Conservation (phyloP, 495 filamentous ascomycete species). For the Aspergillus hancockii region DNA sequence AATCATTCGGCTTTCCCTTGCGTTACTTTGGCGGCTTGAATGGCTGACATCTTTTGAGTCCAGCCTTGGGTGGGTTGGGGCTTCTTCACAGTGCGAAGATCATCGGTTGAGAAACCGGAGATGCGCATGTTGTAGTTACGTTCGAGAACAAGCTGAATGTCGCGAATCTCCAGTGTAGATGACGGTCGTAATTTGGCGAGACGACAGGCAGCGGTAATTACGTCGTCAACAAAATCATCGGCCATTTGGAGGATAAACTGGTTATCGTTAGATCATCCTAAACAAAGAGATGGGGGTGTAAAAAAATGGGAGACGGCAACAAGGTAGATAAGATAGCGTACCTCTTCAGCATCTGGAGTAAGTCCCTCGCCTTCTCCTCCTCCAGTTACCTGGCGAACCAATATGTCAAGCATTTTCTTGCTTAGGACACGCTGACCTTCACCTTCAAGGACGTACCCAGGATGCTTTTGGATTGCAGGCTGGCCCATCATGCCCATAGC, state of each 20-base stretch:
- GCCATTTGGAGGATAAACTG: constrained; percentile 86
- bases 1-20: constrained; percentile 46
- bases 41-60: constrained; percentile 93
- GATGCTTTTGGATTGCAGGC: constrained; percentile 78
- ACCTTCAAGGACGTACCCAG: constrained; percentile 79
- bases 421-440: constrained; percentile 86
- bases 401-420: constrained; percentile 95
- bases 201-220: constrained; percentile 82
- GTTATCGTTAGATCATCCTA: constrained; percentile 14
- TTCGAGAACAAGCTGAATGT: constrained; percentile 93
- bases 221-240: constrained; percentile 91
- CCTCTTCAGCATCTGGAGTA: constrained; percentile 93
- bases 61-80: constrained; percentile 82
- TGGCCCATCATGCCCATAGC: constrained; percentile 80
- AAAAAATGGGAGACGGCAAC: constrained; percentile 3
- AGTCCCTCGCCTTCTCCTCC: constrained; percentile 69
- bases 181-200: constrained; percentile 91
- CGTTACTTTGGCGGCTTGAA: constrained; percentile 84
- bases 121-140: constrained; percentile 98
- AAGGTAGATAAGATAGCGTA: constrained; percentile 39
- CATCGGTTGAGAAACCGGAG: constrained; percentile 90
- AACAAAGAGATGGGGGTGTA: constrained; percentile 4
- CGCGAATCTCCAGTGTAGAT: constrained; percentile 84
- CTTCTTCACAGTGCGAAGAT: constrained; percentile 90
- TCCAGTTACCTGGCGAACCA: constrained; percentile 90